phyloP scores from a whole-genome alignment of 78 protist genomes.

The Dictyostelium purpureum region DNA sequence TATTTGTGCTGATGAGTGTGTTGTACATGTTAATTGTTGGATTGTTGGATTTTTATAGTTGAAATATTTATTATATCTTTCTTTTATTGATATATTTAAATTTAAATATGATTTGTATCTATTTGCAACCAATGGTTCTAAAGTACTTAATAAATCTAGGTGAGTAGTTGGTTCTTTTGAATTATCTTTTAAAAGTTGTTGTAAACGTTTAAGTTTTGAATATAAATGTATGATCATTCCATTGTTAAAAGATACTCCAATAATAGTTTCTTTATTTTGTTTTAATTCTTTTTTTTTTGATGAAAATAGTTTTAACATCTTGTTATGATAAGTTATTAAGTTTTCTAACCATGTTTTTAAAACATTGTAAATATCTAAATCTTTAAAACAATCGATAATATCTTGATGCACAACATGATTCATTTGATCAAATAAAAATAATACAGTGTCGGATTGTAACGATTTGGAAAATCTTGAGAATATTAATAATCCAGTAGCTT shows the following conservation, averaged over 20 bases:
- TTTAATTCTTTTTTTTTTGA: not conserved
- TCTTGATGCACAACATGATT: constrained; percentile 8
- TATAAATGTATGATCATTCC: not conserved
- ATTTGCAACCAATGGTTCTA: constrained; percentile 16
- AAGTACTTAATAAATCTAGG: not conserved
- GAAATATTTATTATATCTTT: too few species aligned
- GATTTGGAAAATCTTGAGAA: not conserved
- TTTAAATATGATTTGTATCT: not conserved
- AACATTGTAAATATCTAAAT: not conserved
- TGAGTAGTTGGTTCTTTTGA: not conserved
- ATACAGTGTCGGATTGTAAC: not conserved
- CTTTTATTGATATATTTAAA: too few species aligned
- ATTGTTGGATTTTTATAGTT: too few species aligned
- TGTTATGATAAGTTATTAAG: not conserved
- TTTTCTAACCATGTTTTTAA: not conserved
- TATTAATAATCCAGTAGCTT: not conserved
- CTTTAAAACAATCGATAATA: not conserved
- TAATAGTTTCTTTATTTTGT: not conserved
- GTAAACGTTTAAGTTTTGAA: not conserved
- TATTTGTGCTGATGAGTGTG: too few species aligned
- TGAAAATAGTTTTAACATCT: not conserved
- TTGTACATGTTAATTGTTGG: too few species aligned
- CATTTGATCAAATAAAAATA: constrained; percentile 3
- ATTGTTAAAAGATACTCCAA: not conserved
- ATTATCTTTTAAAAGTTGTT: not conserved